Percentiles rank a stretch among this genome's conserved stretches.
Conservation (phyloP, 768 basidiomycete genomes). For the Trametes cinnabarina region DNA sequence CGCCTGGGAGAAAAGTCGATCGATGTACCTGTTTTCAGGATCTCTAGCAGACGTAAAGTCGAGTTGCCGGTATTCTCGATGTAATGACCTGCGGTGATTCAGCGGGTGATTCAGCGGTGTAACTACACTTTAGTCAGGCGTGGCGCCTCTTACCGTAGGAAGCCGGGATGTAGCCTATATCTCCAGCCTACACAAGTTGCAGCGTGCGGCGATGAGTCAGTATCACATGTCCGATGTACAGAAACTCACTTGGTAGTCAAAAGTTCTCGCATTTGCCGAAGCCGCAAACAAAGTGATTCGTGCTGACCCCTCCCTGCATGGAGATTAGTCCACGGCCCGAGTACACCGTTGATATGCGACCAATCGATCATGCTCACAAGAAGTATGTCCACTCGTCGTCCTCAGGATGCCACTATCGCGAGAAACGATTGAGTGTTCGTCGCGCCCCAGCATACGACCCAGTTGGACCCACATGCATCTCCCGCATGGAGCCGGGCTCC, state of each 20-base stretch:
- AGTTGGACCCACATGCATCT: constrained; percentile 39
- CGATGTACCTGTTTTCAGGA: neutral
- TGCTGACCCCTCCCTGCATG: constrained; percentile 36
- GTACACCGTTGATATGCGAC: no score
- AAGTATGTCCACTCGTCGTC: constrained; percentile 56
- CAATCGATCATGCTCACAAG: constrained; percentile 16
- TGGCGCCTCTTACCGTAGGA: constrained; percentile 42
- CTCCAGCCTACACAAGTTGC: constrained; percentile 45
- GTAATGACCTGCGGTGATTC: constrained; percentile 35
- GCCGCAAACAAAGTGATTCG: constrained; percentile 44
- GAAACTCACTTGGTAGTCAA: constrained; percentile 40
- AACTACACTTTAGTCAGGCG: no score
- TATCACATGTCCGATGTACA: neutral
- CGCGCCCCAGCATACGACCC: no score
- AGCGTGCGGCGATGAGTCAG: neutral
- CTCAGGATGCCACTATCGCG: constrained; percentile 69
- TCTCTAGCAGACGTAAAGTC: constrained; percentile 40
- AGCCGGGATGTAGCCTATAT: constrained; percentile 61
- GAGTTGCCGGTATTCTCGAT: constrained; percentile 43
- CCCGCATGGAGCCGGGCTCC: constrained; percentile 57
- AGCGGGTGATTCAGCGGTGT: no score
- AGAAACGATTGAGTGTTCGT: no score
- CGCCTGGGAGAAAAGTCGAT: neutral
- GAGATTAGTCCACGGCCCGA: neutral
- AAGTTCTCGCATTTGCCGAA: constrained; percentile 37